These are phyloP conservation scores for Coniochaeta ligniaria DNA, from an alignment of 2,329 filamentous ascomycete genomes.

Conservation along the genomic window DNA sequence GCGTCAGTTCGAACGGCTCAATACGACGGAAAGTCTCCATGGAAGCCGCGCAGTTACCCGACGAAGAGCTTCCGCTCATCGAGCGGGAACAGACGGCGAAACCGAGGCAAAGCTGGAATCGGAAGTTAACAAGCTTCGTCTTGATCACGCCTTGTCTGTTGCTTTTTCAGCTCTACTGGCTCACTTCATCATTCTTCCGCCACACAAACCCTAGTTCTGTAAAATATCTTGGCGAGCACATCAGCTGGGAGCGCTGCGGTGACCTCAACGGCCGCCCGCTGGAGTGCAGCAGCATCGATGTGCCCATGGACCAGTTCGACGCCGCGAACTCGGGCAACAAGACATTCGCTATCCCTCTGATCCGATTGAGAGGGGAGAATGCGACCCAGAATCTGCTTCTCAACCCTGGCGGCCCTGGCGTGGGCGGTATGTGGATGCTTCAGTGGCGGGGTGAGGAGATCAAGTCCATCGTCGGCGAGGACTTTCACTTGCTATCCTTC, in stretches of 20 bases:
- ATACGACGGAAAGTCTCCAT: background rate
- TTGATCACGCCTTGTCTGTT: background rate
- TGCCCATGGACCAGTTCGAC: conserved; percentile 40
- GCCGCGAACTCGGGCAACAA: conserved; percentile 21
- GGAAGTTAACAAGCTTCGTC: background rate
- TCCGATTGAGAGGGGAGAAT: conserved; percentile 34
- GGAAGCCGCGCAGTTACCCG: background rate
- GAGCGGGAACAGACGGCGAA: background rate
- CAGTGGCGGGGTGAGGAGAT: conserved; percentile 26
- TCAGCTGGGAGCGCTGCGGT: conserved; percentile 32
- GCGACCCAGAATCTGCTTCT: conserved; percentile 34
- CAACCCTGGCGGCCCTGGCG: conserved; percentile 42
- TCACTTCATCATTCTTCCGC: background rate
- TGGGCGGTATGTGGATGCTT: conserved; percentile 29
- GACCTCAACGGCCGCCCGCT: conserved; percentile 24
- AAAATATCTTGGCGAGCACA: conserved; percentile 25
- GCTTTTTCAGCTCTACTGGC: background rate
- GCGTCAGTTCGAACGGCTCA: no score
- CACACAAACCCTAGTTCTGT: background rate
- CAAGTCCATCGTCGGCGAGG: conserved; percentile 30
- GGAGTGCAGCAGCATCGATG: conserved; percentile 34
- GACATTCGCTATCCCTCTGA: conserved; percentile 35
- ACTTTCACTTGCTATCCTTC: conserved; percentile 37
- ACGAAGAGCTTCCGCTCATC: background rate
- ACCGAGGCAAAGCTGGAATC: background rate